Evolutionary conservation across 1,139 yeast species (phyloP).

Genomic region (Nadsonia commutata): DNA sequence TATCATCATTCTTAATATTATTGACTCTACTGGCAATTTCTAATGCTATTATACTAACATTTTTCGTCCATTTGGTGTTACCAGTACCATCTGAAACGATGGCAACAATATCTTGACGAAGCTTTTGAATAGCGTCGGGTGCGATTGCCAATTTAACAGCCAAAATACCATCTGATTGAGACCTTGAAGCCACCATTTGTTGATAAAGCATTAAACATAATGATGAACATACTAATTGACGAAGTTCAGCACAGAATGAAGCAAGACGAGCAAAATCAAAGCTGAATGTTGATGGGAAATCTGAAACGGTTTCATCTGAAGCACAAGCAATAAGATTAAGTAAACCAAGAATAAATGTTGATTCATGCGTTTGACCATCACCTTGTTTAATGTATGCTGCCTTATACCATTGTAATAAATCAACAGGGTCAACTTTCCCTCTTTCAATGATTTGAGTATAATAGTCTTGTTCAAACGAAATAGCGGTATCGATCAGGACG

Average conservation of each 20-base stretch:
- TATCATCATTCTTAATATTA: slow-evolving; percentile 23
- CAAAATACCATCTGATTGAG: slow-evolving; percentile 19
- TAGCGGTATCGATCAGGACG: slow-evolving; percentile 72
- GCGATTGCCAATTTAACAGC: slow-evolving; percentile 3
- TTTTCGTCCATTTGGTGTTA: slow-evolving; percentile 80
- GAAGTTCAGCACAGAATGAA: slow-evolving; percentile 65
- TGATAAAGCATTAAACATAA: slow-evolving; percentile 60
- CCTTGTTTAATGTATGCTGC: slow-evolving; percentile 10
- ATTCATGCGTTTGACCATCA: slow-evolving; percentile 6
- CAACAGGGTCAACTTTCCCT: slow-evolving; percentile 50
- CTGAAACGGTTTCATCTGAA: slow-evolving; percentile 48
- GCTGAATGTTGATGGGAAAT: slow-evolving; percentile 75
- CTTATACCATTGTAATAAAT: slow-evolving; percentile 60
- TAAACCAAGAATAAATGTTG: slow-evolving; percentile 33
- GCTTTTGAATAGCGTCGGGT: slow-evolving; percentile 18
- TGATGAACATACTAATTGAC: slow-evolving; percentile 72
- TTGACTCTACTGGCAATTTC: slow-evolving; percentile 41
- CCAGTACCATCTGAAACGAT: slow-evolving; percentile 79
- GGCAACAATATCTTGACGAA: slow-evolving; percentile 52
- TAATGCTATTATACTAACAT: slow-evolving; percentile 56
- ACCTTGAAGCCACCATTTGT: slow-evolving; percentile 39
- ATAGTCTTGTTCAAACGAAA: slow-evolving; percentile 84
- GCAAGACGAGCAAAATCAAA: slow-evolving; percentile 76
- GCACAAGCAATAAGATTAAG: slow-evolving; percentile 60
- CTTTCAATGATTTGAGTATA: slow-evolving; percentile 56